Percentiles rank a stretch among this genome's conserved stretches.
These are phyloP conservation scores for Westerdykella sp. DNA, from an alignment of 2,329 filamentous ascomycete species.

Conservation along the genomic window DNA sequence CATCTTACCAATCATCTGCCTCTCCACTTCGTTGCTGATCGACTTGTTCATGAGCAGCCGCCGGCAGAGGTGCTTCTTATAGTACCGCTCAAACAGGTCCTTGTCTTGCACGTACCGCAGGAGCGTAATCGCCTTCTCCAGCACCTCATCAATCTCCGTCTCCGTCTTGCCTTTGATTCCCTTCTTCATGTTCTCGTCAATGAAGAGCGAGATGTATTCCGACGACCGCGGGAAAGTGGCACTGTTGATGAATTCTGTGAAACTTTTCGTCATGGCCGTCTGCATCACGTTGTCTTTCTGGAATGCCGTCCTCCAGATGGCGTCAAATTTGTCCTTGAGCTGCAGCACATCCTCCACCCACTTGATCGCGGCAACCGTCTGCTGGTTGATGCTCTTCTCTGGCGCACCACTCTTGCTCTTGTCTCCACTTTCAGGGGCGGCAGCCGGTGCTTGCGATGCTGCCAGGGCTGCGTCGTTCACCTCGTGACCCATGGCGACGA, in stretches of 20 bases:
- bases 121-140: conserved; percentile 85
- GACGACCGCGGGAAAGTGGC: conserved; percentile 66
- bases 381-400: conserved; percentile 59
- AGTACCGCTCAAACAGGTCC: conserved; percentile 93
- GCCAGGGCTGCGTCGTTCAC: conserved; percentile 64
- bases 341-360: conserved; percentile 90
- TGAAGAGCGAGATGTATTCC: conserved; percentile 92
- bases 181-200: conserved; percentile 92
- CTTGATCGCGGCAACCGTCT: conserved; percentile 80
- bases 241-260: conserved; percentile 85
- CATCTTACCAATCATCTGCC: conserved; percentile 93
- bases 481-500: conserved; percentile 73
- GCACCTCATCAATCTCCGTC: conserved; percentile 70
- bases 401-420: conserved; percentile 40
- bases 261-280: conserved; percentile 76
- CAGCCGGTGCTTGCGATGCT: conserved; percentile 51
- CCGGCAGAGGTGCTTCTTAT: conserved; percentile 92
- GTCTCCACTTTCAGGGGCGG: conserved; percentile 44
- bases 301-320: conserved; percentile 68
- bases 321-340: conserved; percentile 86
- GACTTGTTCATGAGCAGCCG: conserved; percentile 83
- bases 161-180: conserved; percentile 92
- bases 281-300: conserved; percentile 69
- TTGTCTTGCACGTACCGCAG: conserved; percentile 86
- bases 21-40: conserved; percentile 85